Conservation (phyloP, 352 stramenopile species). For the Phytopythium litorale region DNA sequence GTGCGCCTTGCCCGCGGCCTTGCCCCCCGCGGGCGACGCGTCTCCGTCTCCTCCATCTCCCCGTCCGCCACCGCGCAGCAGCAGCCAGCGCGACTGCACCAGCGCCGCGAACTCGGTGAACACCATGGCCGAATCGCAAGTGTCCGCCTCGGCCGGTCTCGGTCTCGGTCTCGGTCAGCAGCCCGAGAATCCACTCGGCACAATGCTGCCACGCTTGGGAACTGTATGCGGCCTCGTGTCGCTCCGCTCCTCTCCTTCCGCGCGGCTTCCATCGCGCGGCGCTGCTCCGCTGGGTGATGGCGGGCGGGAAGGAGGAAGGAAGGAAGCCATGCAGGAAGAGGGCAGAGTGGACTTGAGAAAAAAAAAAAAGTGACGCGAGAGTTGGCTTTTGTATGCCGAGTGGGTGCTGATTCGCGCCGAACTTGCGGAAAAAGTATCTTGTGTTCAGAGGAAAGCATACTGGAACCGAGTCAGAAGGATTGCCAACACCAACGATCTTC, state of each 20-base stretch:
- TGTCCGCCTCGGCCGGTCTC: neutral
- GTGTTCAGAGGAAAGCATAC: neutral
- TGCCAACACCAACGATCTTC: neutral
- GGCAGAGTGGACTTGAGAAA: neutral
- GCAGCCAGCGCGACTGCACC: conserved; percentile 28
- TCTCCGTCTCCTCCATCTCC: conserved; percentile 18
- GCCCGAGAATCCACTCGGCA: neutral
- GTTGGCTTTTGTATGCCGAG: neutral
- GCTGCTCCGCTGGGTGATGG: neutral
- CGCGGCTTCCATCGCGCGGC: neutral
- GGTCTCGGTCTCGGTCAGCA: neutral
- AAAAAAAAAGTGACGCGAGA: conserved; percentile 1
- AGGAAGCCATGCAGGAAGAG: neutral
- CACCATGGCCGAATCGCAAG: conserved; percentile 22
- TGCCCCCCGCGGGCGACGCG: conserved; percentile 15
- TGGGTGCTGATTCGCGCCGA: neutral
- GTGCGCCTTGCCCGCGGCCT: conserved; percentile 18
- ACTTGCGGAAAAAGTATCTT: conserved; percentile 1
- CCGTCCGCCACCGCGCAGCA: conserved; percentile 13
- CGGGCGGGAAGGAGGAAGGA: neutral
- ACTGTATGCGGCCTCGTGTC: too few species aligned
- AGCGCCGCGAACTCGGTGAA: conserved; percentile 32
- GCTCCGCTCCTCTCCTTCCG: too few species aligned
- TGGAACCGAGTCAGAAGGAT: neutral
- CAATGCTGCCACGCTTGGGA: neutral